These are phyloP conservation scores for Sphagnum magellanicum DNA, from an alignment of 228 moss, liverwort and hornwort species.

Conservation along the genomic window DNA sequence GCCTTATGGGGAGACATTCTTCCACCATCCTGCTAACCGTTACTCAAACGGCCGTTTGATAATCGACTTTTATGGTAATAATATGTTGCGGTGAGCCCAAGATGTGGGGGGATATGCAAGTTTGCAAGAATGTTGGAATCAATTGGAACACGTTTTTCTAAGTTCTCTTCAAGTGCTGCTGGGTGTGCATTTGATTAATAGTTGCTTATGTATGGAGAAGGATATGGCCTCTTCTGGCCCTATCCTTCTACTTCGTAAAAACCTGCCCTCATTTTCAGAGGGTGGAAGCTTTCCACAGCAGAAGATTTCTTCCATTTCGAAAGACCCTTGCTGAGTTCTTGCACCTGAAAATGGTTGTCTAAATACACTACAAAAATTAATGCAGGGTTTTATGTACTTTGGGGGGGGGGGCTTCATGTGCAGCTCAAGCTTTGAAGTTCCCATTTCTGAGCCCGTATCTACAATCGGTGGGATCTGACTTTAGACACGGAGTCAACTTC, in stretches of 20 bases:
- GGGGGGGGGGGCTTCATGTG: not conserved
- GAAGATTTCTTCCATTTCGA: not conserved
- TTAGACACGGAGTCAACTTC: slow-evolving; percentile 32
- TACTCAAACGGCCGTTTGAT: not conserved
- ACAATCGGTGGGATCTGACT: slow-evolving; percentile 24
- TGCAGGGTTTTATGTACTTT: not conserved
- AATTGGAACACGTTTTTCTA: not conserved
- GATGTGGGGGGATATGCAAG: not conserved
- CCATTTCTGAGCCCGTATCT: slow-evolving; percentile 21
- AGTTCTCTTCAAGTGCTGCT: not conserved
- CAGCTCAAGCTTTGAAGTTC: slow-evolving; percentile 36
- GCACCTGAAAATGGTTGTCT: not conserved
- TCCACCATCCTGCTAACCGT: not conserved
- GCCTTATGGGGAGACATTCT: not conserved
- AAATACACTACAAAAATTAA: not conserved
- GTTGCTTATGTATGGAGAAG: not conserved
- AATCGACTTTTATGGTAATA: slow-evolving; percentile 1
- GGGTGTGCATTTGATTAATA: not conserved
- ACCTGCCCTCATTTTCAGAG: not conserved
- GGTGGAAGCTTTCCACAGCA: not conserved
- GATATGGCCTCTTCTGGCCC: not conserved
- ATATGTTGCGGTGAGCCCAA: not conserved
- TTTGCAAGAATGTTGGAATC: not conserved
- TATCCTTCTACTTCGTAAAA: not conserved
- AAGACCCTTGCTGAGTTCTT: not conserved